phyloP scores from a whole-genome alignment of 2,329 filamentous ascomycete species.

The Arthrobotrys sinensis region DNA sequence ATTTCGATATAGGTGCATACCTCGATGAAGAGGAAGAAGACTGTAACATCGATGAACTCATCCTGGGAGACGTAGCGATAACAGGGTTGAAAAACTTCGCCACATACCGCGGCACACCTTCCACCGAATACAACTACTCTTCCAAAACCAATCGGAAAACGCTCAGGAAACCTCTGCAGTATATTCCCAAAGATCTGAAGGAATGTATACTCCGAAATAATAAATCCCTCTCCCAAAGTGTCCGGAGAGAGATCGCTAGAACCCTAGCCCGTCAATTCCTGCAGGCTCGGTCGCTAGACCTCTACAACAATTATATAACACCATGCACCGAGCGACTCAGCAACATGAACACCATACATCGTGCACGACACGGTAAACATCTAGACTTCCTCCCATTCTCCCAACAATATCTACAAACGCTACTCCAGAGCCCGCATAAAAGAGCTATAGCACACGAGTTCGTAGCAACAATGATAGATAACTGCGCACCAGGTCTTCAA shows the following conservation, averaged over 20 bases:
- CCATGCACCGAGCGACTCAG: background rate
- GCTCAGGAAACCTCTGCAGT: background rate
- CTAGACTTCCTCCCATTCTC: background rate
- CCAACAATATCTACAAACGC: background rate
- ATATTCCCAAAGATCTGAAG: background rate
- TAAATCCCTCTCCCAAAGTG: background rate
- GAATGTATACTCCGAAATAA: conserved; percentile 6
- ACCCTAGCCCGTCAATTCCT: background rate
- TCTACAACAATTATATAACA: background rate
- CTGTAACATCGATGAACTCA: background rate
- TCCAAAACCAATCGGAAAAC: background rate
- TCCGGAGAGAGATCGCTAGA: background rate
- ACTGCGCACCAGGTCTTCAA: background rate
- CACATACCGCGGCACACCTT: too few relatives aligned
- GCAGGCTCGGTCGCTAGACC: too few relatives aligned
- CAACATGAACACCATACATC: too few relatives aligned
- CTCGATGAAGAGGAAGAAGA: background rate
- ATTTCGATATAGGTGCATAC: background rate
- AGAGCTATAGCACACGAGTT: too few relatives aligned
- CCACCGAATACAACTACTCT: too few relatives aligned
- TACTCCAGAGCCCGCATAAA: background rate
- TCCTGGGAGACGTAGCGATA: conserved; percentile 11
- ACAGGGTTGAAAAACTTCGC: conserved; percentile 5
- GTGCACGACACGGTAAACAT: too few relatives aligned
- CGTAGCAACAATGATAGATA: too few relatives aligned